Base-by-base conservation (phyloP, 1,284 basidiomycete genomes). In the Cystobasidium pallidum region DNA sequence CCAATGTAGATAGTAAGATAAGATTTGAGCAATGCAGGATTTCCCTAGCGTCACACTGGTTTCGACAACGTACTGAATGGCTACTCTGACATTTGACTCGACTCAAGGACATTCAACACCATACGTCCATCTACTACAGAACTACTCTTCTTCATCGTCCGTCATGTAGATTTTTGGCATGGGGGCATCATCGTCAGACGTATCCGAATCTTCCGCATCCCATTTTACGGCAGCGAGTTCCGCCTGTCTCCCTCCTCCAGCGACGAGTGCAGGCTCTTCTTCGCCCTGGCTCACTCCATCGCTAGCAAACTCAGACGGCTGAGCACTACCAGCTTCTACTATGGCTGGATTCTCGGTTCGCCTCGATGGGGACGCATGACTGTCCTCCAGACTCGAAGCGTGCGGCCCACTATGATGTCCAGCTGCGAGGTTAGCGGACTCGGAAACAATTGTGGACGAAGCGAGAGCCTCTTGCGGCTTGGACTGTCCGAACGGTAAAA, bases 91-190 rank as follows among this genome's bases (percentile, higher is more conserved):
- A n/a, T n/a, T n/a, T n/a, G n/a, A n/a, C n/a, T n/a, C n/a, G n/a
- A n/a, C n/a, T n/a, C n/a, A n/a, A n/a, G n/a, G n/a, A n/a, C n/a
- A n/a, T n/a, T n/a, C n/a, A n/a, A n/a, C n/a, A n/a, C n/a, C n/a
- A n/a, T n/a, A n/a, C n/a, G n/a, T n/a, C n/a, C n/a, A n/a, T n/a
- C n/a, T n/a, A n/a, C n/a, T n/a, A n/a, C n/a, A n/a, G n/a, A 6
- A 1, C 32, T 51, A 49, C 4, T 51, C 43, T 1, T 64, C 62
- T 17, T 64, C 32, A 19, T 72, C 70, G 24, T 51, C 52, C 39
- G 51, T 49, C 70, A 72, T 51, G 52, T 66, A 36, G 41, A 72
- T 72, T n/a, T 26, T 61, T 8, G 70, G 70, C 49, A 72, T 51
- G 11, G 70, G 70, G 19, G 62, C 70, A 51, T 72, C 70, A 34